Percentiles rank a stretch among this genome's conserved stretches.
phyloP scores from a whole-genome alignment of 495 filamentous ascomycete species.

The Penicillium diatomitis region DNA sequence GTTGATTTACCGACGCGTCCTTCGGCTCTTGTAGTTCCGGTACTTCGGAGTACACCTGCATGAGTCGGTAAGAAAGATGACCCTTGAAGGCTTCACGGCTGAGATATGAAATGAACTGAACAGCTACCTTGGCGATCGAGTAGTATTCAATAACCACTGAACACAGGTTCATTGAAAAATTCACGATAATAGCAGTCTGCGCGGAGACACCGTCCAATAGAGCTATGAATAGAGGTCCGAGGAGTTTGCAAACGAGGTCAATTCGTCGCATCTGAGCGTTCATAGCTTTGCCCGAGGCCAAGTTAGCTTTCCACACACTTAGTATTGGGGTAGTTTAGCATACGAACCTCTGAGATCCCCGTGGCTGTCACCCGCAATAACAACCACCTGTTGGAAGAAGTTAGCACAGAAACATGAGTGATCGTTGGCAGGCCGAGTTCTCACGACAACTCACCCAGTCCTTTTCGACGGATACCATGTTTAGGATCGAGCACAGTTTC shows the following conservation, averaged over 20 bases:
- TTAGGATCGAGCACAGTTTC: conserved; percentile 39
- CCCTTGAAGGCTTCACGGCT: background rate
- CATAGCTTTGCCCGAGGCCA: conserved; percentile 13
- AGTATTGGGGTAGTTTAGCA: background rate
- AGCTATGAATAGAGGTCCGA: conserved; percentile 44
- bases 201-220: conserved; percentile 24
- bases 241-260: conserved; percentile 57
- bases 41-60: background rate
- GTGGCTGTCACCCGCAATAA: background rate
- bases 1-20: background rate
- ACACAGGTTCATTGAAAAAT: conserved; percentile 25
- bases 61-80: background rate
- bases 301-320: background rate
- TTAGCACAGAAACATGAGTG: background rate
- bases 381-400: background rate
- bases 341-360: background rate
- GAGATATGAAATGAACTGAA: background rate
- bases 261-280: conserved; percentile 57
- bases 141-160: conserved; percentile 39
- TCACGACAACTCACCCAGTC: conserved; percentile 40
- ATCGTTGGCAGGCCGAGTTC: too few relatives aligned
- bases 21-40: background rate
- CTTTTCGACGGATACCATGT: conserved; percentile 48
- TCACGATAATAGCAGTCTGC: conserved; percentile 23
- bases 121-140: conserved; percentile 26